phyloP scores from a whole-genome alignment of 805 yeast species.

The Hanseniaspora valbyensis region DNA sequence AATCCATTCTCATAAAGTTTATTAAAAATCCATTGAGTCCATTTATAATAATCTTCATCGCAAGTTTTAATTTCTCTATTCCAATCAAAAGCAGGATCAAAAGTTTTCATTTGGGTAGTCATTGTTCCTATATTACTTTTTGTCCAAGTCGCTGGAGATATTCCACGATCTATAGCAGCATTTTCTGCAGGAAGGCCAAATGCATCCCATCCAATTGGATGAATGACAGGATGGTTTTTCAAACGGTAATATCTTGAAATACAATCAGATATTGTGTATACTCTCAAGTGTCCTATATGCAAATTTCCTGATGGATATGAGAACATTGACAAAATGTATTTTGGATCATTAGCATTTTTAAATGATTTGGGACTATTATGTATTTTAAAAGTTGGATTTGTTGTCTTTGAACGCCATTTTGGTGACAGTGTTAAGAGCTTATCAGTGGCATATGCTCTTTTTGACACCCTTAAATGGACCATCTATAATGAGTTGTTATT shows the following conservation, averaged over 20 bases:
- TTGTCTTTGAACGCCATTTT: constrained; percentile 9
- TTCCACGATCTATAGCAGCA: constrained; percentile 81
- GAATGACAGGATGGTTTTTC: constrained; percentile 67
- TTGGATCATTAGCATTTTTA: neutral
- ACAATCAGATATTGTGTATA: constrained; percentile 81
- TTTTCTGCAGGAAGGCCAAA: constrained; percentile 97
- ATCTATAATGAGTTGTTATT: neutral
- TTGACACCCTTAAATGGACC: neutral
- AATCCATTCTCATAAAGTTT: constrained; percentile 61
- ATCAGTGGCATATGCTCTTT: constrained; percentile 1
- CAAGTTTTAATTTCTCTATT: constrained; percentile 81
- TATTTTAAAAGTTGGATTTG: neutral
- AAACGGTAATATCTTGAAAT: constrained; percentile 67
- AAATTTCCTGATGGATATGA: constrained; percentile 92
- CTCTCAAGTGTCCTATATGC: constrained; percentile 91
- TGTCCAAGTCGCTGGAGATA: constrained; percentile 81
- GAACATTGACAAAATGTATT: constrained; percentile 72
- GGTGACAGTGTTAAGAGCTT: neutral
- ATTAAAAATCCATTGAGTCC: constrained; percentile 82
- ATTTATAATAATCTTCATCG: constrained; percentile 73
- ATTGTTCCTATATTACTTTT: constrained; percentile 64
- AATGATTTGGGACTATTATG: neutral
- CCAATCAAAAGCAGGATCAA: constrained; percentile 91
- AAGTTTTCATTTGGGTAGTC: constrained; percentile 67
- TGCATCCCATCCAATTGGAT: constrained; percentile 99